A percentile compares a stretch with the other conserved stretches of the same genome.
Conservation (phyloP, 768 basidiomycete species). For the Mycena albidolilacea region DNA sequence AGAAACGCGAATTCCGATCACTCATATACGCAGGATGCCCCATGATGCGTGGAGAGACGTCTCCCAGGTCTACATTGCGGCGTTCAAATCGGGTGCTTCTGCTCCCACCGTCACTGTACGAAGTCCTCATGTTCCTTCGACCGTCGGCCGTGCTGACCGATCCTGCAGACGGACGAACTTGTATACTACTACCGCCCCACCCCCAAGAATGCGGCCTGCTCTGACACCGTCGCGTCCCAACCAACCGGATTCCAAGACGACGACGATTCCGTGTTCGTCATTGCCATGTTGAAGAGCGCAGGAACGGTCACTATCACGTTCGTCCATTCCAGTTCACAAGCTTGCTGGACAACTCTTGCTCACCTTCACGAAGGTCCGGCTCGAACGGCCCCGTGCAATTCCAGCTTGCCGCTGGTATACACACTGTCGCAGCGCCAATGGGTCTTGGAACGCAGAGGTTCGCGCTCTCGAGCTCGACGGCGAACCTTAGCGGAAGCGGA, state of each 20-base stretch:
- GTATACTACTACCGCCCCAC: constrained; percentile 5
- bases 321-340: not conserved
- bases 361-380: not conserved
- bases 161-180: constrained; percentile 1
- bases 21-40: not conserved
- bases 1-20: not conserved
- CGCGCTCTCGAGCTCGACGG: constrained; percentile 3
- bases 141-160: no score
- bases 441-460: constrained; percentile 7
- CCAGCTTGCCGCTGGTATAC: not conserved
- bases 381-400: not conserved
- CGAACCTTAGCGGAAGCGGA: not conserved
- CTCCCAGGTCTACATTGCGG: not conserved
- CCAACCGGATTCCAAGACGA: not conserved
- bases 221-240: not conserved
- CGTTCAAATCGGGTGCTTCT: constrained; percentile 1
- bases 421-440: not conserved
- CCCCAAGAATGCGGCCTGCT: not conserved
- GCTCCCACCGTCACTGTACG: not conserved
- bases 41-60: constrained; percentile 12
- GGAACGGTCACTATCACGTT: constrained; percentile 10
- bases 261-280: not conserved
- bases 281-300: not conserved
- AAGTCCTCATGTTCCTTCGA: not conserved
- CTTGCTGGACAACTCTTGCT: not conserved